Evolutionary conservation across 495 filamentous ascomycete genomes (phyloP).

Genomic region (Massariosphaeria phaeospora): DNA sequence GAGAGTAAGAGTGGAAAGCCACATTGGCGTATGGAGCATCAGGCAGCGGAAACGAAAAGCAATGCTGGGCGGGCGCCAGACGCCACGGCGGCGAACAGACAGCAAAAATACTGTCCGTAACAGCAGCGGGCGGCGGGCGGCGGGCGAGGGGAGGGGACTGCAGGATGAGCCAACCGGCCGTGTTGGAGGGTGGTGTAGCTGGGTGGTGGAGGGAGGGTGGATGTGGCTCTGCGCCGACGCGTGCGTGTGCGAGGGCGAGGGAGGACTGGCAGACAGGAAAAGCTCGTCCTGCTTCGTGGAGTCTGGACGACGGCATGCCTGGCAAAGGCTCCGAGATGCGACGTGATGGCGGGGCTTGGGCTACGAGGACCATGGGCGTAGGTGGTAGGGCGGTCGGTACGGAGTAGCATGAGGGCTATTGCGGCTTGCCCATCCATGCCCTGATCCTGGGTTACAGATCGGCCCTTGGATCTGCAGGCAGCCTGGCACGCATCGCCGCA

Average conservation of each 20-base stretch:
- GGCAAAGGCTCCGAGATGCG: constrained; percentile 30
- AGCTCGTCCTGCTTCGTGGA: neutral
- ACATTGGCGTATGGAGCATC: constrained; percentile 24
- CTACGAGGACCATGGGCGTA: constrained; percentile 9
- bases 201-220: constrained; percentile 4
- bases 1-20: constrained; percentile 10
- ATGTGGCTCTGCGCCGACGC: constrained; percentile 18
- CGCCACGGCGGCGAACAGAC: constrained; percentile 19
- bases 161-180: constrained; percentile 19
- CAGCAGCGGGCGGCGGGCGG: constrained; percentile 9
- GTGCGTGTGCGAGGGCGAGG: neutral
- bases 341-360: constrained; percentile 19
- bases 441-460: constrained; percentile 32
- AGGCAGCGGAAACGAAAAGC: constrained; percentile 2
- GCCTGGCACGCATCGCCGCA: constrained; percentile 13
- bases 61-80: neutral
- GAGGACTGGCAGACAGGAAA: neutral
- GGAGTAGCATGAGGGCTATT: no score
- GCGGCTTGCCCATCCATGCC: no score
- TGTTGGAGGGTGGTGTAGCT: neutral
- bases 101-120: constrained; percentile 12
- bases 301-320: constrained; percentile 13
- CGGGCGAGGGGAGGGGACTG: neutral
- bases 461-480: constrained; percentile 23
- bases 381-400: no score